phyloP scores from a whole-genome alignment of 768 basidiomycete genomes.

The Collybia nuda region DNA sequence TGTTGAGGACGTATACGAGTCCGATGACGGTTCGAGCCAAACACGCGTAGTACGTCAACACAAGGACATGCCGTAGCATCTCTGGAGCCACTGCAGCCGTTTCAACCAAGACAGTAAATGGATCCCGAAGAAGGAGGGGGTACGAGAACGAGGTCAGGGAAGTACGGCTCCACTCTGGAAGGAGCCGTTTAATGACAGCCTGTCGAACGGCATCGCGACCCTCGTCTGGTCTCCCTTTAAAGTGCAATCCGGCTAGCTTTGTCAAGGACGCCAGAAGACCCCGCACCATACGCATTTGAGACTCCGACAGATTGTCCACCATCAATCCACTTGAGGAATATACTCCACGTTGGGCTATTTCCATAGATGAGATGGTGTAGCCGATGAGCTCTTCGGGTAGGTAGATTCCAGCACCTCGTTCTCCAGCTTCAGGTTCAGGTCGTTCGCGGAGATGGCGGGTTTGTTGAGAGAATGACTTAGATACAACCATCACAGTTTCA shows the following conservation, averaged over 20 bases:
- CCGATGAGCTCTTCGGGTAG: conserved; percentile 89
- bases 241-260: conserved; percentile 64
- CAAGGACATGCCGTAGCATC: conserved; percentile 84
- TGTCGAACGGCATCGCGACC: conserved; percentile 77
- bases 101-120: conserved; percentile 87
- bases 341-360: conserved; percentile 76
- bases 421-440: conserved; percentile 65
- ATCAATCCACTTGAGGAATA: conserved; percentile 47
- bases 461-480: conserved; percentile 82
- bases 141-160: conserved; percentile 81
- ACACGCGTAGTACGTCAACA: conserved; percentile 88
- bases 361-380: conserved; percentile 82
- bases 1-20: conserved; percentile 79
- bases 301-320: conserved; percentile 77
- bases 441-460: conserved; percentile 80
- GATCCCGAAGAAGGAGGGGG: conserved; percentile 86
- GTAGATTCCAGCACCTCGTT: conserved; percentile 84
- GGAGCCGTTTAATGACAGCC: conserved; percentile 83
- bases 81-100: conserved; percentile 88
- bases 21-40: conserved; percentile 86
- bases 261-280: conserved; percentile 71
- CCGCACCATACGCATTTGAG: conserved; percentile 74
- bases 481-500: conserved; percentile 79
- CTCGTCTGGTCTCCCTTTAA: conserved; percentile 70
- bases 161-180: conserved; percentile 91